A percentile compares a stretch with the other conserved stretches of the same genome.
phyloP scores from a whole-genome alignment of 1,284 basidiomycete species.

The Apiotrichum brassicae region DNA sequence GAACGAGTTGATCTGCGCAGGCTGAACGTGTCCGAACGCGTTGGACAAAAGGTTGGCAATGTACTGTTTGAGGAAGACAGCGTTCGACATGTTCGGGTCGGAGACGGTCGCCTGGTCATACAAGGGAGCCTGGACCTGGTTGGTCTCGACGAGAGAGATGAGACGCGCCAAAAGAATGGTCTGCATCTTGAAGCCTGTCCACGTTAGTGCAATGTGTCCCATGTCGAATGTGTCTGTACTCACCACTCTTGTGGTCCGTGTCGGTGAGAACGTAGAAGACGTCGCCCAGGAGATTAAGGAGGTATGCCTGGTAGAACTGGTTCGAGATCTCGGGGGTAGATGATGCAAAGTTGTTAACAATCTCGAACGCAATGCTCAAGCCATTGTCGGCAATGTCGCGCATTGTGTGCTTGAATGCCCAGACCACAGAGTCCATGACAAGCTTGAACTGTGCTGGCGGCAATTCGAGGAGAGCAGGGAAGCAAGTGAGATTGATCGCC shows the following conservation, averaged over 20 bases:
- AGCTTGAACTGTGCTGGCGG: slow-evolving; percentile 93
- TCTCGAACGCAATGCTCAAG: slow-evolving; percentile 84
- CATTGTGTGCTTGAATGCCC: slow-evolving; percentile 99
- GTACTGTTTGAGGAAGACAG: slow-evolving; percentile 78
- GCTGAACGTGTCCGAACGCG: slow-evolving; percentile 86
- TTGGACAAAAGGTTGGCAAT: slow-evolving; percentile 75
- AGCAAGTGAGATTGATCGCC: slow-evolving; percentile 90
- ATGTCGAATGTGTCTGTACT: slow-evolving; percentile 9
- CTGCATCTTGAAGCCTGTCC: slow-evolving; percentile 74
- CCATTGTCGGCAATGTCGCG: slow-evolving; percentile 97
- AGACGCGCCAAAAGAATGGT: slow-evolving; percentile 82
- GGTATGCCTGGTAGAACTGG: slow-evolving; percentile 85
- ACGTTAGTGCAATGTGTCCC: slow-evolving; percentile 2
- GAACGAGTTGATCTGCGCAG: slow-evolving; percentile 70
- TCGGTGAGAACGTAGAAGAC: slow-evolving; percentile 97
- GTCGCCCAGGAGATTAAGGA: slow-evolving; percentile 88
- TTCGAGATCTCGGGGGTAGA: slow-evolving; percentile 72
- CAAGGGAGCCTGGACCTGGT: slow-evolving; percentile 73
- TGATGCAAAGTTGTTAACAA: slow-evolving; percentile 89
- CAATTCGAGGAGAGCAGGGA: slow-evolving; percentile 83
- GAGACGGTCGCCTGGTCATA: slow-evolving; percentile 72
- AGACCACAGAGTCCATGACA: slow-evolving; percentile 96
- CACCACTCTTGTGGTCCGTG: slow-evolving; percentile 91
- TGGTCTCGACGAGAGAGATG: slow-evolving; percentile 86
- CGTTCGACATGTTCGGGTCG: slow-evolving; percentile 72